A percentile compares a stretch with the other conserved stretches of the same genome.
Evolutionary conservation across 2,329 filamentous ascomycete species (phyloP).

Genomic region (Beauveria medogensis): DNA sequence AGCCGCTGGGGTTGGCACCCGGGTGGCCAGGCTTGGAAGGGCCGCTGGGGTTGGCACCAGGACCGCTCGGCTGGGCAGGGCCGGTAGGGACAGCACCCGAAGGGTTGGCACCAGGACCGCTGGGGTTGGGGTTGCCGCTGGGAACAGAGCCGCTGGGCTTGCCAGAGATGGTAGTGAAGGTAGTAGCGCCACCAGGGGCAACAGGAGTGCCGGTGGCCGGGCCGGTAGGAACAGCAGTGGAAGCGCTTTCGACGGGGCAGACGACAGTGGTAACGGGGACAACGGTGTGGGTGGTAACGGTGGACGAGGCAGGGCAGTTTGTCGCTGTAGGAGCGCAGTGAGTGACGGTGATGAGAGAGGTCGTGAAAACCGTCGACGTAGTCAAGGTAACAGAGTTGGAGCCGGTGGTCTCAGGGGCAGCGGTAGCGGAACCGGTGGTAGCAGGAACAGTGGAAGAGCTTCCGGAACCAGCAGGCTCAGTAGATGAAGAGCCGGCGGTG

Average conservation of each 20-base stretch:
- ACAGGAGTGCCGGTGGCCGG: neutral
- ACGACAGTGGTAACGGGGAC: conserved; percentile 7
- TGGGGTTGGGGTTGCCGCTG: neutral
- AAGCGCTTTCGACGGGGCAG: neutral
- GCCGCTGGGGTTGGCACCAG: neutral
- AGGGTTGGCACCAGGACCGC: neutral
- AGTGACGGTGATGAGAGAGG: conserved; percentile 6
- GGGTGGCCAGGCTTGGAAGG: neutral
- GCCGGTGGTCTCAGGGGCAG: neutral
- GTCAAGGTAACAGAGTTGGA: neutral
- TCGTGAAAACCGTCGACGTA: conserved; percentile 7
- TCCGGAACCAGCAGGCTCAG: neutral
- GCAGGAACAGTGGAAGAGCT: neutral
- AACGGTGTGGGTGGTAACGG: neutral
- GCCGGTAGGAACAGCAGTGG: neutral
- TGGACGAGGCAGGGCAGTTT: conserved; percentile 11
- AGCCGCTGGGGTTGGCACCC: neutral
- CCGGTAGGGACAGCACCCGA: no score
- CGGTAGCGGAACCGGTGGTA: neutral
- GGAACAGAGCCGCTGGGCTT: neutral
- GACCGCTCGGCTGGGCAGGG: neutral
- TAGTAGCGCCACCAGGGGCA: neutral
- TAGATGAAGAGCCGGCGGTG: neutral
- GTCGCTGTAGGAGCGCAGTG: conserved; percentile 1
- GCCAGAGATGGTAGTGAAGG: neutral